Conservation (phyloP, 352 stramenopile genomes). For the Plasmopara muralis region DNA sequence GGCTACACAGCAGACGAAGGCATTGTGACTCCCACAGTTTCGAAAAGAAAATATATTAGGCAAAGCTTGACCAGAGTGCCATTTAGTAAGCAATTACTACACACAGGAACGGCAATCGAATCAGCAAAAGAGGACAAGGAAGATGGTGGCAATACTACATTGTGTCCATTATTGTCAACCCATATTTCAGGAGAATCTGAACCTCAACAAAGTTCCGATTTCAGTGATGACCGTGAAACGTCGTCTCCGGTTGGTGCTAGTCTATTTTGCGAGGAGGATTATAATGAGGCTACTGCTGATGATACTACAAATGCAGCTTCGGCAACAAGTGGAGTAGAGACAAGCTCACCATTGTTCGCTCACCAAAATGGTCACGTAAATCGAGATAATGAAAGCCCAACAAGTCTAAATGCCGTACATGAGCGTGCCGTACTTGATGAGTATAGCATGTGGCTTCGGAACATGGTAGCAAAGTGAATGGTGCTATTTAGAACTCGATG, state of each 20-base stretch:
- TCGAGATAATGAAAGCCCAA: slow-evolving; percentile 3
- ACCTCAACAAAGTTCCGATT: slow-evolving; percentile 2
- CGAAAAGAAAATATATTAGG: slow-evolving; percentile 41
- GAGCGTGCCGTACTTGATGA: slow-evolving; percentile 77
- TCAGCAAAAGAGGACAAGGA: slow-evolving; percentile 18
- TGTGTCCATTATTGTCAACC: neutral
- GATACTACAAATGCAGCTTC: slow-evolving; percentile 5
- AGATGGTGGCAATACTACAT: neutral
- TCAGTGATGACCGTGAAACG: slow-evolving; percentile 13
- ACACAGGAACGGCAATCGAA: slow-evolving; percentile 39
- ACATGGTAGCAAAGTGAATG: slow-evolving; percentile 19
- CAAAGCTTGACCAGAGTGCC: slow-evolving; percentile 20
- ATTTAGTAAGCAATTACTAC: slow-evolving; percentile 43
- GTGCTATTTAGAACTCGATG: no score
- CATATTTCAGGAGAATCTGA: slow-evolving; percentile 6
- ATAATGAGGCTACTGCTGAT: slow-evolving; percentile 33
- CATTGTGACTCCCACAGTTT: slow-evolving; percentile 21
- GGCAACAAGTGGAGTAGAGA: slow-evolving; percentile 8
- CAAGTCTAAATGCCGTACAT: slow-evolving; percentile 37
- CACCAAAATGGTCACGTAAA: slow-evolving; percentile 4
- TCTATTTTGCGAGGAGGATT: slow-evolving; percentile 65
- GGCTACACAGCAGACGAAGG: slow-evolving; percentile 12
- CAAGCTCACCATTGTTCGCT: neutral
- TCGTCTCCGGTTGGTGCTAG: slow-evolving; percentile 40
- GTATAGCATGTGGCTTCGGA: slow-evolving; percentile 69